Conservation (phyloP, 306 rosid species). For the Vigna angularis region DNA sequence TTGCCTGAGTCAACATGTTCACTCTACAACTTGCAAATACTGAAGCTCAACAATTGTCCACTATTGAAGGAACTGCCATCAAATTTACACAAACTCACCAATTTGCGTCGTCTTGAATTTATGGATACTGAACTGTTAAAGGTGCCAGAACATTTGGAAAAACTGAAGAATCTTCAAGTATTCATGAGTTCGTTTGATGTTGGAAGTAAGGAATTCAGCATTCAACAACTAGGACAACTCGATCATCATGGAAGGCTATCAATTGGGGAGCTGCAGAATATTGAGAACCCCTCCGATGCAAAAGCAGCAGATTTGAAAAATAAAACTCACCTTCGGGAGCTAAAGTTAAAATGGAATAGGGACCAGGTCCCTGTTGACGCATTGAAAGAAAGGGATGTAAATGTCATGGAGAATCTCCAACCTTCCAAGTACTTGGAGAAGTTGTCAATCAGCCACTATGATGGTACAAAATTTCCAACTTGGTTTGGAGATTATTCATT, state of each 20-base stretch:
- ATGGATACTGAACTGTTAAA: neutral
- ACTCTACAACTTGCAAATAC: slow-evolving; percentile 7
- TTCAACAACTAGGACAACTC: neutral
- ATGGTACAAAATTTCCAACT: neutral
- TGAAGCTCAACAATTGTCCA: neutral
- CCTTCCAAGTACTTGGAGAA: neutral
- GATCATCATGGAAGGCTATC: neutral
- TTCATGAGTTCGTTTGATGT: slow-evolving; percentile 25
- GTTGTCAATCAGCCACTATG: neutral
- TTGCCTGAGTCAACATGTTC: slow-evolving; percentile 1
- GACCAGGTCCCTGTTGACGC: neutral
- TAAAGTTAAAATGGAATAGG: neutral
- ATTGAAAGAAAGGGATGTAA: neutral
- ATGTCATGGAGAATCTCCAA: neutral
- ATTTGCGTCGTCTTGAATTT: neutral
- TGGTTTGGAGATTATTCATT: neutral
- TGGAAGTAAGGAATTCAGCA: neutral
- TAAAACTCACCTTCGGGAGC: neutral
- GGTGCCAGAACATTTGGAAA: neutral
- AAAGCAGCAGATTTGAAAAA: neutral
- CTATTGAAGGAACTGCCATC: neutral
- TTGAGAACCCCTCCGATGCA: neutral
- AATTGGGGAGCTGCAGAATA: neutral
- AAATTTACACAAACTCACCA: slow-evolving; percentile 14
- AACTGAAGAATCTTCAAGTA: slow-evolving; percentile 25